Base-by-base conservation (phyloP, 495 filamentous ascomycete species). In the Neurospora sp. region DNA sequence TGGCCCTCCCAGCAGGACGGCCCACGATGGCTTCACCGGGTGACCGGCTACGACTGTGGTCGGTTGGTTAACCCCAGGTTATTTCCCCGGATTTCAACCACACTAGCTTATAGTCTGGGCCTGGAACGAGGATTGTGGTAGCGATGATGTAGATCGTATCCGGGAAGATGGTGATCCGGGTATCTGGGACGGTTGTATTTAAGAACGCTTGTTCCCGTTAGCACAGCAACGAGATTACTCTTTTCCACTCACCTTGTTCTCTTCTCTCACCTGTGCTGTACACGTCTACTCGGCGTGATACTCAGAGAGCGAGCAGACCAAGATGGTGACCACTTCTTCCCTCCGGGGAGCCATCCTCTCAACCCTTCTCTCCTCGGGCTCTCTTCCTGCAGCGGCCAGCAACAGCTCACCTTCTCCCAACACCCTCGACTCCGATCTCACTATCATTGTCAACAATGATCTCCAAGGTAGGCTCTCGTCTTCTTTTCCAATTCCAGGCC, bases 361-460 rank as follows among this genome's bases (percentile, higher is more conserved):
- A 14, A 46, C 39, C 9, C 41, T 75, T 20, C 71, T 73, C 7
- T 71, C 75, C 18, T 71, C 79, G n/a, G 76, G 74, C 38, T 39
- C 73, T 44, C 72, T 78, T 31, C 75, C 70, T 20, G 74, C 74
- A 4, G 78, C 78, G 2, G 71, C 46, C 3, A 54, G 20, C 20
- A 54, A 11, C 46, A 23, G 46, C 46, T 12, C 70, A 5, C 82
- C 82, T 1, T 83, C 82, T 31, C 82, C 83, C 54, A 77, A 77
- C 72, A 70, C 73, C 7, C 72, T 84, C n/a, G 77, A 81, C 44
- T 82, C 83, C 18, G 78, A 80, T 54, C 70, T 85, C 62, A 82
- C 81, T 12, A 76, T 83, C 54, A 49, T 83, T 40, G 79, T 83
- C 69, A 78, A 79, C 71, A 84, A 85, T 75, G 83, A 85, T 27